Conservation (phyloP, 139 green algal species). For the Micractinium sp. region DNA sequence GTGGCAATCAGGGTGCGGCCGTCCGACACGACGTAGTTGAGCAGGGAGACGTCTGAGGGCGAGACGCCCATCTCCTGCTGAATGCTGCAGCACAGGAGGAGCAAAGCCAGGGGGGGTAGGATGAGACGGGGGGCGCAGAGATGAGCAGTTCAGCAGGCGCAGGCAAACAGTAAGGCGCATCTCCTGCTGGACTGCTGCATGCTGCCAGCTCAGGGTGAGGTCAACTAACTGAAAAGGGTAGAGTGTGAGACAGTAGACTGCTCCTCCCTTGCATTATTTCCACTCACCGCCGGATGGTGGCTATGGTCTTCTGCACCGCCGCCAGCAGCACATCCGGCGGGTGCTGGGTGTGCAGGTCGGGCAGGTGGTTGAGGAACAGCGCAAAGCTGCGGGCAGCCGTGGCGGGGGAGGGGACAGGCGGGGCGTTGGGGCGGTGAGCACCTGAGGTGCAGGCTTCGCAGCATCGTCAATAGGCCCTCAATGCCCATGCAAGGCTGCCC, state of each 20-base stretch:
- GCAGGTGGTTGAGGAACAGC: slow-evolving; percentile 93
- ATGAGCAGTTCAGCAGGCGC: too few species aligned
- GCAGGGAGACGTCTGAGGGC: slow-evolving; percentile 65
- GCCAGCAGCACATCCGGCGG: slow-evolving; percentile 78
- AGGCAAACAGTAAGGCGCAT: too few species aligned
- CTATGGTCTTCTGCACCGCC: slow-evolving; percentile 58
- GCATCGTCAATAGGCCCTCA: too few species aligned
- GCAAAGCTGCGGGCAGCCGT: slow-evolving; percentile 67
- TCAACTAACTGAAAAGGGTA: too few species aligned
- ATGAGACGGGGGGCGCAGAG: neutral
- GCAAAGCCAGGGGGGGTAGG: neutral
- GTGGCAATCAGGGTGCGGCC: slow-evolving; percentile 87
- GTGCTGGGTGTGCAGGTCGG: slow-evolving; percentile 64
- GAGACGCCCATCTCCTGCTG: slow-evolving; percentile 63
- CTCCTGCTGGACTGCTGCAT: neutral
- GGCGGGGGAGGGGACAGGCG: neutral
- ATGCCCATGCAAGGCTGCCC: too few species aligned
- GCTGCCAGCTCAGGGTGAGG: neutral
- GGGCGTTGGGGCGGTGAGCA: neutral
- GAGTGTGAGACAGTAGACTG: too few species aligned
- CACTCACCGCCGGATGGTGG: slow-evolving; percentile 29
- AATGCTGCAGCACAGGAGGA: slow-evolving; percentile 35
- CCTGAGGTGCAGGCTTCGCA: too few species aligned
- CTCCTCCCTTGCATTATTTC: neutral
- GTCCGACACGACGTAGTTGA: slow-evolving; percentile 95